Base-by-base conservation (phyloP, 2,329 filamentous ascomycete genomes). In the Ascochyta lentis region DNA sequence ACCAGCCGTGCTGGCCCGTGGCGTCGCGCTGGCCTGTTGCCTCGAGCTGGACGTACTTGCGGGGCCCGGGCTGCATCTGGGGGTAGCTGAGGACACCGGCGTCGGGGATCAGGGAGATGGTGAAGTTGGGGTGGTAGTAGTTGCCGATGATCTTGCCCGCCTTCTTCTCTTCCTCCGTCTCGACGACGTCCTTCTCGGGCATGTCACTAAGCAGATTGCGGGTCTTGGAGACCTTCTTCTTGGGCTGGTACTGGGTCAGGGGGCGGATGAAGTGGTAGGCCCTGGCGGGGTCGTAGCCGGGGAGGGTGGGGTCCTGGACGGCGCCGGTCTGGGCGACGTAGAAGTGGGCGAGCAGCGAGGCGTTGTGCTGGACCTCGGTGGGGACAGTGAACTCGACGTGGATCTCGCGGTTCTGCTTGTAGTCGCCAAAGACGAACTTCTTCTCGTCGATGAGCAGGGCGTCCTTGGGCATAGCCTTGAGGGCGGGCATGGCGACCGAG, bases 41-140 rank as follows among this genome's bases (percentile, higher is more conserved):
- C 74, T 98, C 95, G 29, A 96, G 83, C 41, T 87, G 87, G 34
- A 97, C 80, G 72, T 90, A 95, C 68, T 92, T 88, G 48, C 89
- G 86, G 52, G 90, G 80, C 0, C 91, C 90, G 1, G 91, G 89
- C 59, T 91, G 88, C 63, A 93, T 80, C 50, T 81, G 79, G 22
- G 82, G 80, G 64, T 87, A 92, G 26, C 84, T 83, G 71, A 90
- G 81, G 6, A 89, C 82, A 22, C 92, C 93, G 37, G 88, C 81
- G 67, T 92, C 88, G 3, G 93, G 92, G 45, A 99, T 86, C 67
- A 98, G 87, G 6, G 92, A 91, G 58, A 99, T 81, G 46, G 90
- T 96, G 66, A 96, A 89, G 77, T 99, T 99, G 6, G 95, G 90
- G 77, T 99, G 95, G 74, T 97, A 99, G 79, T 93, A 96, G 50